Evolutionary conservation across 441 rosid genomes (phyloP), one percentile per base, ranked within the genome.

Genomic region (Populus hybrid): DNA sequence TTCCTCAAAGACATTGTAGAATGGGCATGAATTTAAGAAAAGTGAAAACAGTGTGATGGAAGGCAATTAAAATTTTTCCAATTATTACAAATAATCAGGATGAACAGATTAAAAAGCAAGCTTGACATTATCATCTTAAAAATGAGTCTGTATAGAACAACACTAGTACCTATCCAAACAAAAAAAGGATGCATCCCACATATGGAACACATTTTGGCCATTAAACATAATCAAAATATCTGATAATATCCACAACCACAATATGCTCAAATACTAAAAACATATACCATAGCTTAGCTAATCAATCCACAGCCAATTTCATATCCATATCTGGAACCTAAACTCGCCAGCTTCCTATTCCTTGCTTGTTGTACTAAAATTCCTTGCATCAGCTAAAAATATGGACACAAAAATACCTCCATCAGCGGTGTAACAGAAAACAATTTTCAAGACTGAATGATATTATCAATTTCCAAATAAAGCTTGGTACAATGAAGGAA

Each of bases 261-360:
- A 14, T 46, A 46, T 46, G 57, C 14, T 46, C 32, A 38, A 34
- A n/a, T n/a, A n/a, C n/a, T n/a, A n/a, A n/a, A n/a, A n/a, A n/a
- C n/a, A n/a, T 38, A 10, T 84, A 89, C 92, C 92, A 89, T 87
- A n/a, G n/a, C n/a, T 86, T 96, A 14, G 99, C 86, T 84, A 96
- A 88, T 40, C 83, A 89, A 84, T 96, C 99, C 6, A 90, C 98
- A 72, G 98, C 97, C 97, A 96, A n/a, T 92, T 83, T 96, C 99
- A 24, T 96, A 96, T 82, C 98, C 99, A 84, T 94, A 91, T 86
- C 83, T 91, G 83, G n/a, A 88, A 90, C 63, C 98, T 91, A 84
- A 94, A 96, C 84, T 96, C 99, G 72, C 98, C 98, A 4, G 99
- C 98, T 81, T 96, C 96, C n/a, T n/a, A 88, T 96, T 94, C 79